Base-by-base conservation (phyloP, 2,329 filamentous ascomycete genomes). In the Pochonia chlamydosporia region DNA sequence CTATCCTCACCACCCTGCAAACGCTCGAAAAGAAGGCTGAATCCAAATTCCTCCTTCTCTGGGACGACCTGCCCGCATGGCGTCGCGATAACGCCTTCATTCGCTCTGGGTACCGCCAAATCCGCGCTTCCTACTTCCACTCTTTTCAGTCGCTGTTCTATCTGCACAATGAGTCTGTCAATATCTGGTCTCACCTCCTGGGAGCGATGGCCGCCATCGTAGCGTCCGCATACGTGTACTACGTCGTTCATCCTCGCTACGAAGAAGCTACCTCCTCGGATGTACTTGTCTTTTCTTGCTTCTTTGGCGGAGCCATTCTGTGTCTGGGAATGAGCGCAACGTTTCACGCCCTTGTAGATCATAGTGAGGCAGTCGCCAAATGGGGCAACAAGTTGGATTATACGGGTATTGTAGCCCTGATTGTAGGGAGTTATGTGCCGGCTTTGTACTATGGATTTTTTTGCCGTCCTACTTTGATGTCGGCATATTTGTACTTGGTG, bases 331-430 rank as follows among this genome's bases (percentile, higher is more conserved):
- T 91, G 83, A 90, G 85, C 56, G 86, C 89, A 5, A 87, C 85
- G 3, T 99, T 84, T 63, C 93, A 99, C 63, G 79, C 87, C 2
- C 78, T 96, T 41, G 82, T 77, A 20, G 96, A 96, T 55, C 93
- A 99, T 65, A 93, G 87, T 16, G 79, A 82, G 31, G 67, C 69
- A 2, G 88, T 96, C 13, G 83, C 86, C 2, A 84, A 80, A 52
- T 87, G 89, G 73, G 91, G 91, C 10, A 97, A 97, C 64, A 89
- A 95, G 65, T 71, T 97, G 48, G 93, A 99, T 63, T 97, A 99
- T 63, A 81, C 92, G 5, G 93, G 93, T 6, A 99, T 99, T 56
- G 88, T 97, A 25, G 81, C 84, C 42, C 71, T 99, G 55, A 97
- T 97, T 49, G 87, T 92, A 55, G 93, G 93, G 6, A 92, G 86